These are phyloP conservation scores for Pseudoneurospora amorphoporcata DNA, from an alignment of 495 filamentous ascomycete species.

Conservation along the genomic window DNA sequence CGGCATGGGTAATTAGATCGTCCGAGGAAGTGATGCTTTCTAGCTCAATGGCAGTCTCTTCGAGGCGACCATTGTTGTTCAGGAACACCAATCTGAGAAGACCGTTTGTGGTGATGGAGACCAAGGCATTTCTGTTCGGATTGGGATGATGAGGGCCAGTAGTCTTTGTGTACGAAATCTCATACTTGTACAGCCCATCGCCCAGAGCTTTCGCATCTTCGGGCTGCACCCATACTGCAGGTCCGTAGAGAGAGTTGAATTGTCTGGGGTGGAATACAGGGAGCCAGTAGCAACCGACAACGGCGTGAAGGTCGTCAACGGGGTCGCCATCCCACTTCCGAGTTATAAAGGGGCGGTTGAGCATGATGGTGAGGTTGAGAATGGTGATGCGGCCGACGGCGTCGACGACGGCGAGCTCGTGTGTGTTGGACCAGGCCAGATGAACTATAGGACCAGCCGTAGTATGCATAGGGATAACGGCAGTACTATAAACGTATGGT, in stretches of 20 bases:
- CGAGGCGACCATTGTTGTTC: conserved; percentile 50
- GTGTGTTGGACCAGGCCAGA: conserved; percentile 67
- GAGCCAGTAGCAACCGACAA: conserved; percentile 83
- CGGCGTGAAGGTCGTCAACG: conserved; percentile 58
- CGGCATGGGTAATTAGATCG: conserved; percentile 68
- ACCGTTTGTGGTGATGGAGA: conserved; percentile 62
- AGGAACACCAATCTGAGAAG: conserved; percentile 54
- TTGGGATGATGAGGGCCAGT: conserved; percentile 60
- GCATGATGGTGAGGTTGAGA: conserved; percentile 46
- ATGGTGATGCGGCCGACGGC: conserved; percentile 62
- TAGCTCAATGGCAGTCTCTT: conserved; percentile 55
- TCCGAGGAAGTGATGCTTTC: conserved; percentile 59
- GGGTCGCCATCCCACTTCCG: conserved; percentile 48
- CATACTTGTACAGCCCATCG: conserved; percentile 27
- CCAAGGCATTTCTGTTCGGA: conserved; percentile 52
- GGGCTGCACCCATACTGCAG: conserved; percentile 32
- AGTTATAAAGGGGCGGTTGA: conserved; percentile 53
- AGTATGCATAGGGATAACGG: conserved; percentile 27
- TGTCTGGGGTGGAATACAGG: conserved; percentile 40
- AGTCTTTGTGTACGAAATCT: conserved; percentile 38
- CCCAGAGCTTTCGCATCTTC: conserved; percentile 2
- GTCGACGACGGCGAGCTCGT: conserved; percentile 71
- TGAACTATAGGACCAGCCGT: conserved; percentile 53
- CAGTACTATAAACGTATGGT: conserved; percentile 29
- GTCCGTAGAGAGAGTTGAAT: conserved; percentile 28